Evolutionary conservation across 495 filamentous ascomycete species (phyloP), one percentile per base, ranked within the genome.

Genomic region (Chaetomium tenue): DNA sequence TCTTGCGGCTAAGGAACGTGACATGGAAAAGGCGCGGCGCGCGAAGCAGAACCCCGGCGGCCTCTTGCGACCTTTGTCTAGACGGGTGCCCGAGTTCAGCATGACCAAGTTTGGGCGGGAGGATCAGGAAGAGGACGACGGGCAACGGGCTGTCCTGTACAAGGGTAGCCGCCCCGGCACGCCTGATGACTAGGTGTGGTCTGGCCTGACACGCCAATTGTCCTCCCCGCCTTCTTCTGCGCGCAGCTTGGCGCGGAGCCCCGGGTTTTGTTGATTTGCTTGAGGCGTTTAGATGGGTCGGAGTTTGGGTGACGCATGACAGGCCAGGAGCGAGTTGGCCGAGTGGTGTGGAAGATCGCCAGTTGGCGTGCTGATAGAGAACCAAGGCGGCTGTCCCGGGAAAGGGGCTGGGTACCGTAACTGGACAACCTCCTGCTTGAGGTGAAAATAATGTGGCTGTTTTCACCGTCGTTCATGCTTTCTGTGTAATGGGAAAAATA

Each of bases 101-200:
- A 78, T 81, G 75, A 82, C 80, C 26, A 81, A 74, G 64, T 79
- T 82, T 33, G 75, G 71, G 20, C 67, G 70, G 40, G 76, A 80
- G 26, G 75, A 79, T 15, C 64, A 75, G 54, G 72, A 78, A 61
- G 77, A 78, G 59, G 70, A 77, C 40, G 67, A 44, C 33, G 65
- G 63, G 23, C 46, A 70, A 46, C 64, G 70, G 42, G 65, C 69
- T 22, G 70, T 72, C n/a, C 25, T 72, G 40, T 74, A 74, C 56
- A 71, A 73, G 60, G 72, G 69, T 16, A 76, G 72, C 60, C 67
- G 72, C 52, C 72, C 69, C 13, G 72, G 66, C 57, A 76, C 74
- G 61, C 74, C 74, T 54, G 74, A 76, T 68, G 74, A 74, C 61
- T 75, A 75, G 71, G 71, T 73, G 69, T 74, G 72, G 71, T 68